Base-by-base conservation (phyloP, 495 filamentous ascomycete genomes). In the Astrothelium macrocarpum region DNA sequence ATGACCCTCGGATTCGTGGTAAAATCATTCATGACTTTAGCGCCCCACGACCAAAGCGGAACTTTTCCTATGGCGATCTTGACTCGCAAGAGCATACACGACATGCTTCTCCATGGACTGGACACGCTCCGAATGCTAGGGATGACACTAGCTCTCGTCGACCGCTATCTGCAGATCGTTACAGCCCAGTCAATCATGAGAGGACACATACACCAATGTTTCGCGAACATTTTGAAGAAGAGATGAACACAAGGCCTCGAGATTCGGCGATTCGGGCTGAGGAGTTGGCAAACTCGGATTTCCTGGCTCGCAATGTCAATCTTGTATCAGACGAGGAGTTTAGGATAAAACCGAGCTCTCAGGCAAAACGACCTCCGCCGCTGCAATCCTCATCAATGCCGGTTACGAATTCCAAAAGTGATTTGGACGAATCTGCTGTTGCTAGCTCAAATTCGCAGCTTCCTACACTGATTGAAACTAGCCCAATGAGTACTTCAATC, bases 1-100 rank as follows among this genome's bases (percentile, higher is more conserved):
- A 91, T 67, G 91, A 96, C 69, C 90, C 90, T 20, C 76, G 91
- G 46, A 97, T 97, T 68, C 82, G 84, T 46, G 91, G 91, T 31
- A 93, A 86, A 11, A 82, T 85, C 34, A 84, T 97, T 9, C 91
- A 97, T 74, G 91, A 97, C 72, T 97, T 97, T 66, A 93, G 89
- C 67, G 90, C 87, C 0, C 91, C 91, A 11, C 79, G 90, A 39
- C 80, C 83, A n/a, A 83, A 81, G 59, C 78, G 83, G 53, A 78
- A 81, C 63, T 64, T 82, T 31, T 82, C 79, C 14, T 70, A 76
- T 67, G 63, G 75, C 72, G 63, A 78, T 64, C 58, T 67, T 62
- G 72, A 72, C 36, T 59, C 31, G 59, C 32, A 28, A 67, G 64
- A 62, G 61, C 9, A 9, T 26, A 16, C 9, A 11, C 25, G 9